phyloP scores from a whole-genome alignment of 148 eudicot genomes.

The Cornus suecica region DNA sequence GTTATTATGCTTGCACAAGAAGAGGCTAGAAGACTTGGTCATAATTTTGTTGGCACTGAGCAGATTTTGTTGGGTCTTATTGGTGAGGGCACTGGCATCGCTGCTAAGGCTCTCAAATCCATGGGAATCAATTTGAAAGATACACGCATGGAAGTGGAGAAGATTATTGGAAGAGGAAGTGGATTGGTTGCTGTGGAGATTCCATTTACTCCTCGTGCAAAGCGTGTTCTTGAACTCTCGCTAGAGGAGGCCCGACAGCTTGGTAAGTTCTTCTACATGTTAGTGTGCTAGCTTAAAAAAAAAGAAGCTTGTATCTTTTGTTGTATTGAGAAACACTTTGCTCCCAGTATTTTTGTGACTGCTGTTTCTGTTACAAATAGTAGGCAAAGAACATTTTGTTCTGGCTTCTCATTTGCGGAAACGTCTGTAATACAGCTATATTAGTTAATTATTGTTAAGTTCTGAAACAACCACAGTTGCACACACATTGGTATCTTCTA shows the following conservation, averaged over 20 bases:
- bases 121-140: constrained; percentile 88
- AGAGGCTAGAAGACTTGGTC: constrained; percentile 80
- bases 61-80: constrained; percentile 83
- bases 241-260: constrained; percentile 85
- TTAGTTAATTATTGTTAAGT: neutral
- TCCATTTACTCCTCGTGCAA: constrained; percentile 90
- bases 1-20: constrained; percentile 87
- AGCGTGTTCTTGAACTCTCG: constrained; percentile 75
- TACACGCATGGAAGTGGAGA: constrained; percentile 86
- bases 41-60: constrained; percentile 86
- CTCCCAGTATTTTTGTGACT: neutral
- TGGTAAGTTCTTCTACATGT: constrained; percentile 35
- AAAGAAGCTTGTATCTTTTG: neutral
- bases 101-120: constrained; percentile 86
- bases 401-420: neutral
- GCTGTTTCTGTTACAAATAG: neutral
- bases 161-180: constrained; percentile 85
- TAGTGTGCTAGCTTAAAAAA: neutral
- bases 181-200: constrained; percentile 82
- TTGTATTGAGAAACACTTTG: neutral
- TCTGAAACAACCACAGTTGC: neutral
- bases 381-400: neutral
- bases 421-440: neutral
- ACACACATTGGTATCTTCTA: too few relatives aligned
- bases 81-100: constrained; percentile 90